A percentile compares a stretch with the other conserved stretches of the same genome.
These are phyloP conservation scores for Picea sitchensis DNA, from an alignment of 75 land plant species.

Conservation along the genomic window DNA sequence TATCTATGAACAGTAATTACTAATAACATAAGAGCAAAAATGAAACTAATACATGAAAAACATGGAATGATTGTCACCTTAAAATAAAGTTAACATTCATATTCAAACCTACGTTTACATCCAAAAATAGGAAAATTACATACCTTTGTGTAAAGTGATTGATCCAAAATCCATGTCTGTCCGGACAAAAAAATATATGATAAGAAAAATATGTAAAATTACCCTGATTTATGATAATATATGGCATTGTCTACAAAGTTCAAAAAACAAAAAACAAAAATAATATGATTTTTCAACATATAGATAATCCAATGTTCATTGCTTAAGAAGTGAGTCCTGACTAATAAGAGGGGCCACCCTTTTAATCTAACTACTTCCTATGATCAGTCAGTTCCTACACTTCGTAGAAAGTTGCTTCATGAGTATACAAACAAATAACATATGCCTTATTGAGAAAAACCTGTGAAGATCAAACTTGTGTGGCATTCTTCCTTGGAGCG, in stretches of 20 bases:
- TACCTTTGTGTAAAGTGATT: slow-evolving; percentile 84
- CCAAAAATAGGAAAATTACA: not conserved
- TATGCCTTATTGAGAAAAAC: not conserved
- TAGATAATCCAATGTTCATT: not conserved
- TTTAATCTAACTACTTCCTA: not conserved
- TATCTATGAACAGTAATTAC: not conserved
- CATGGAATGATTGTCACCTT: not conserved
- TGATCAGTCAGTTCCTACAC: not conserved
- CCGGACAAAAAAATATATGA: not conserved
- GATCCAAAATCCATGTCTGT: slow-evolving; percentile 82
- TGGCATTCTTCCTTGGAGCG: too few relatives aligned
- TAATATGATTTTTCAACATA: not conserved
- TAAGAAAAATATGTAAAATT: not conserved
- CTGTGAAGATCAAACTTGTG: not conserved
- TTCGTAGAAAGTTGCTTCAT: too few relatives aligned
- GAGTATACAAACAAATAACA: not conserved
- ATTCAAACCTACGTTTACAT: not conserved
- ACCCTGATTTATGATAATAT: not conserved
- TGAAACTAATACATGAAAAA: not conserved
- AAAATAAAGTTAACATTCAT: not conserved
- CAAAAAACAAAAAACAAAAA: not conserved
- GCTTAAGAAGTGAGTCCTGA: too few relatives aligned
- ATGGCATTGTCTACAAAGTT: not conserved
- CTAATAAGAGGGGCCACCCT: not conserved
- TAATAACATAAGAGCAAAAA: not conserved